A percentile compares a stretch with the other conserved stretches of the same genome.
Conservation (phyloP, 2,329 filamentous ascomycete genomes). For the Juglanconis oblonga region DNA sequence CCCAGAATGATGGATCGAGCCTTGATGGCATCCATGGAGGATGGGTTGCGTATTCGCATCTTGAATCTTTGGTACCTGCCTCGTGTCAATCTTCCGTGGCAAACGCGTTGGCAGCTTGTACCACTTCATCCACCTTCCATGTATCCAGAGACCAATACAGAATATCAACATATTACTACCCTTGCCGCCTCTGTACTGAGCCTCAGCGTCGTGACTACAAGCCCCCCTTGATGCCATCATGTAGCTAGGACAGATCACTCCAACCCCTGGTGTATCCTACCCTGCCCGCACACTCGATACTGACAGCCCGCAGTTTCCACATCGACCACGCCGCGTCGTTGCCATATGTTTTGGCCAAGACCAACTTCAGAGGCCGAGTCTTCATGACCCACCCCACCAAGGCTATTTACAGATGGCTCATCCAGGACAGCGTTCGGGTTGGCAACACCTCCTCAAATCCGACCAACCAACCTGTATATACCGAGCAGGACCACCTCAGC, state of each 20-base stretch:
- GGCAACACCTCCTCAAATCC: slow-evolving; percentile 65
- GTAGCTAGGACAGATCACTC: slow-evolving; percentile 8
- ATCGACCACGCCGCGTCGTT: slow-evolving; percentile 98
- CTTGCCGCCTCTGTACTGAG: slow-evolving; percentile 19
- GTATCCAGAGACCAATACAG: slow-evolving; percentile 28
- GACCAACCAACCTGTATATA: slow-evolving; percentile 77
- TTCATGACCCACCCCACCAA: slow-evolving; percentile 99
- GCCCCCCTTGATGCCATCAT: slow-evolving; percentile 8
- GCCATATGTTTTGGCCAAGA: slow-evolving; percentile 95
- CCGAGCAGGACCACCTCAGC: slow-evolving; percentile 89
- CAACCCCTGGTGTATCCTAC: neutral
- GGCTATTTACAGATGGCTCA: slow-evolving; percentile 99
- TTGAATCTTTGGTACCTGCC: neutral
- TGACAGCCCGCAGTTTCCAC: slow-evolving; percentile 70
- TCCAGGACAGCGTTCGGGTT: slow-evolving; percentile 93
- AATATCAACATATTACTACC: slow-evolving; percentile 17
- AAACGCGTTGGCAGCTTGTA: neutral
- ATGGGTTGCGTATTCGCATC: slow-evolving; percentile 16
- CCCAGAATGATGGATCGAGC: slow-evolving; percentile 11
- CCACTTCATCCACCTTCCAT: slow-evolving; percentile 11
- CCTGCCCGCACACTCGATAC: slow-evolving; percentile 15
- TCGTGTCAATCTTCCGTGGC: neutral
- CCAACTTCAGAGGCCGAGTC: slow-evolving; percentile 92
- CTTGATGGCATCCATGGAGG: slow-evolving; percentile 9
- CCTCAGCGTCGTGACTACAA: slow-evolving; percentile 14